phyloP scores from a whole-genome alignment of 805 yeast genomes.

The Phaffomyces thermotolerans region DNA sequence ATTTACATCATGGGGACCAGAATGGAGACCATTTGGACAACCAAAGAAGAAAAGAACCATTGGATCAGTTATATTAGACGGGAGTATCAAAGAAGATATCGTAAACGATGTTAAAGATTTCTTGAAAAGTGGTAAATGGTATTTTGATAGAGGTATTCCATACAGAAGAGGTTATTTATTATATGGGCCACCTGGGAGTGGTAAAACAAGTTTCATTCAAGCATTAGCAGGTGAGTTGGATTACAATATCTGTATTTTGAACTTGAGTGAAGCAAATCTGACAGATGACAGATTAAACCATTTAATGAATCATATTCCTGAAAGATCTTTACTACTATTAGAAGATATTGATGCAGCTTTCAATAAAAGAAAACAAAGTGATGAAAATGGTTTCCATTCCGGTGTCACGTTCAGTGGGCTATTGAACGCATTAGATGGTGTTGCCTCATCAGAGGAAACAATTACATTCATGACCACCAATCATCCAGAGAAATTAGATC shows the following conservation, averaged over 20 bases:
- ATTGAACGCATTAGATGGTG: conserved; percentile 92
- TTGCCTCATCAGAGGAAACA: conserved; percentile 94
- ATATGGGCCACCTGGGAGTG: conserved; percentile 97
- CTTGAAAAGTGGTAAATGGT: conserved; percentile 78
- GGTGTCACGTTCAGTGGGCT: conserved; percentile 96
- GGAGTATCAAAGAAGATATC: conserved; percentile 60
- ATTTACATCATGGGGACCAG: conserved; percentile 95
- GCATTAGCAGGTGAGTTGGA: conserved; percentile 95
- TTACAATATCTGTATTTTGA: conserved; percentile 89
- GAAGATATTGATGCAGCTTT: conserved; percentile 98
- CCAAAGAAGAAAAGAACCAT: conserved; percentile 82
- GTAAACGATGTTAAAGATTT: conserved; percentile 74
- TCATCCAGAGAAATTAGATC: conserved; percentile 89
- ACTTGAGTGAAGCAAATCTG: conserved; percentile 80
- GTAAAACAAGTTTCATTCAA: conserved; percentile 92
- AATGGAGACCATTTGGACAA: conserved; percentile 97
- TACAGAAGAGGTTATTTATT: conserved; percentile 89
- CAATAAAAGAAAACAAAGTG: conserved; percentile 66
- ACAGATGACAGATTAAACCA: conserved; percentile 95
- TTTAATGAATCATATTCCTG: conserved; percentile 93
- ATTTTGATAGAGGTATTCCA: conserved; percentile 93
- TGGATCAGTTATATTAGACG: conserved; percentile 80
- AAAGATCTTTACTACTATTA: conserved; percentile 71
- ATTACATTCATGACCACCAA: conserved; percentile 97
- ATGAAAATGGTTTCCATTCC: conserved; percentile 70